A percentile compares a stretch with the other conserved stretches of the same genome.
These are phyloP conservation scores for Sistotremastrum niveocremeum DNA, from an alignment of 768 basidiomycete species.

Conservation along the genomic window DNA sequence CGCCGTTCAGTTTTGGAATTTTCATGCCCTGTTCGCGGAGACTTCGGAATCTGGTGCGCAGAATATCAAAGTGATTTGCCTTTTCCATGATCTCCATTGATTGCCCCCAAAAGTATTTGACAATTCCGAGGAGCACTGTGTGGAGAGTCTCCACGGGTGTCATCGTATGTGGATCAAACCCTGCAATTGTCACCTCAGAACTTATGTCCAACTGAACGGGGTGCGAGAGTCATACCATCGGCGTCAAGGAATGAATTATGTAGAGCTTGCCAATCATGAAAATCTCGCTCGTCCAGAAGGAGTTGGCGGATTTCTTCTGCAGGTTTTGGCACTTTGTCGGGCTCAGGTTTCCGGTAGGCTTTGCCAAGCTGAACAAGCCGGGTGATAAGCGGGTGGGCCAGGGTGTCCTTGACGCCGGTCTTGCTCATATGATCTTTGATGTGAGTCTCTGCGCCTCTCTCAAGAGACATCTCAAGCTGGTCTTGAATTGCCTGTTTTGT, in stretches of 20 bases:
- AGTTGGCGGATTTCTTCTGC: too few species aligned
- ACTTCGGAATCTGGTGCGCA: constrained; percentile 14
- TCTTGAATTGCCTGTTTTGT: constrained; percentile 3
- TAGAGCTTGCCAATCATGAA: too few species aligned
- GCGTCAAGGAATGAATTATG: too few species aligned
- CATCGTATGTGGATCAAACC: constrained; percentile 28
- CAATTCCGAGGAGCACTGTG: constrained; percentile 13
- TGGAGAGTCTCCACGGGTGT: constrained; percentile 31
- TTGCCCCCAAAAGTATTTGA: constrained; percentile 24
- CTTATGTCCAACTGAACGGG: too few species aligned
- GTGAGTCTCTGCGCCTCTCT: constrained; percentile 4
- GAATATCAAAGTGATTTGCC: constrained; percentile 13
- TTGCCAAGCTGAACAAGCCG: constrained; percentile 6
- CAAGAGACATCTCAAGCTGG: constrained; percentile 3
- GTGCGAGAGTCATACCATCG: too few species aligned
- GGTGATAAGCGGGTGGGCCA: constrained; percentile 3
- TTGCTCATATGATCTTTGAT: constrained; percentile 3
- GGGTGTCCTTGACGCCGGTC: constrained; percentile 7
- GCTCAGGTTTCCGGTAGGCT: too few species aligned
- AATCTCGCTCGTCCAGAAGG: too few species aligned
- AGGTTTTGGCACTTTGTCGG: too few species aligned
- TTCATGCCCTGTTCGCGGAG: constrained; percentile 15
- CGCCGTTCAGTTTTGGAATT: constrained; percentile 20
- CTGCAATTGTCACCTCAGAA: too few species aligned
- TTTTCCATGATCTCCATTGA: constrained; percentile 19